phyloP scores from a whole-genome alignment of 78 protist genomes.

The Guillardia theta region DNA sequence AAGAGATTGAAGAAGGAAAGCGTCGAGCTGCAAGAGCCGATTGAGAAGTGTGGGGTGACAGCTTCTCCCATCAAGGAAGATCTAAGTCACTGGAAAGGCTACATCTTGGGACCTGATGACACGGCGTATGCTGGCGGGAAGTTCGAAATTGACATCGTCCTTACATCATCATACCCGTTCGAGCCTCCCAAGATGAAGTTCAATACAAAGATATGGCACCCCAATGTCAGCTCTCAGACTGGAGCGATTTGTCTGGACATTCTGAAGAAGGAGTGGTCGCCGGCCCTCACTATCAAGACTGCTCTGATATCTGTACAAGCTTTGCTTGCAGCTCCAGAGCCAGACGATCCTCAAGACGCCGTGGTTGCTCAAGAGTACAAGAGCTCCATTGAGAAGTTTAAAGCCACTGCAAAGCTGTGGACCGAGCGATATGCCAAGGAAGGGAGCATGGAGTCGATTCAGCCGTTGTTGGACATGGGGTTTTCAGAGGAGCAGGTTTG shows the following conservation, averaged over 20 bases:
- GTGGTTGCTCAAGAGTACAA: conserved; percentile 29
- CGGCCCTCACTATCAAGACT: conserved; percentile 65
- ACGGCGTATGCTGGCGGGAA: conserved; percentile 55
- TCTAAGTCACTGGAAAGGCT: conserved; percentile 45
- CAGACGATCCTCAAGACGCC: conserved; percentile 64
- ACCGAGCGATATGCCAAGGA: conserved; percentile 47
- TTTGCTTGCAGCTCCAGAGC: conserved; percentile 59
- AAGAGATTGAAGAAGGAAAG: neutral
- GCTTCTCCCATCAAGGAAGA: neutral
- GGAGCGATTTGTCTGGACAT: conserved; percentile 78
- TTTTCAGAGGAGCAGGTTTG: conserved; percentile 26
- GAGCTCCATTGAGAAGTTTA: neutral
- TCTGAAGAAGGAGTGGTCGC: conserved; percentile 67
- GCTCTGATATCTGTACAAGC: conserved; percentile 68
- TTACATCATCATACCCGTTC: conserved; percentile 60
- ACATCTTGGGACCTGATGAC: conserved; percentile 34
- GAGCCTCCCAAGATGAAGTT: conserved; percentile 65
- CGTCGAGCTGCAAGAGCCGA: neutral
- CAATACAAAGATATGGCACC: conserved; percentile 64
- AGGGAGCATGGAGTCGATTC: neutral
- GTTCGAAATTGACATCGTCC: conserved; percentile 44
- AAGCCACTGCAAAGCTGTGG: conserved; percentile 43
- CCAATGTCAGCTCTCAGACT: conserved; percentile 55
- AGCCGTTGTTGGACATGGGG: conserved; percentile 1
- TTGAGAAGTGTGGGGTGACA: neutral